Evolutionary conservation across 2,329 filamentous ascomycete species (phyloP), one percentile per base, ranked within the genome.

Genomic region (Sordariomycetes sp.): DNA sequence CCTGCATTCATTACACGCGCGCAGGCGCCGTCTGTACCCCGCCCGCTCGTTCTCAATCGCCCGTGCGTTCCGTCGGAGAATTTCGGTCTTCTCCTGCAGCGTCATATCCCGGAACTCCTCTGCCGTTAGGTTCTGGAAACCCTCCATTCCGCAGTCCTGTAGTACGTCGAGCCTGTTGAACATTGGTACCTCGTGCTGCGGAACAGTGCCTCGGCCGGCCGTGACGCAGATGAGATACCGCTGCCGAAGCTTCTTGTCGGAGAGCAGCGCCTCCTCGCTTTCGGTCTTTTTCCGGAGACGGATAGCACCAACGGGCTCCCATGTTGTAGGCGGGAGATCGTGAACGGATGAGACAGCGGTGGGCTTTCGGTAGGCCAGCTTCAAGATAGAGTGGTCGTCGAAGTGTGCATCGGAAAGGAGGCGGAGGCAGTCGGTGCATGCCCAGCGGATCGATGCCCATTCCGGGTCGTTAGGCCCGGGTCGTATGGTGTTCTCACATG

Each of bases 1-100:
- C 6, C 34, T 15, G 34, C 55, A 57, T 34, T 57, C 55, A 34
- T 20, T 22, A 32, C 55, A 57, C 55, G 15, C 35, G 45, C 55
- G 55, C 7, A 3, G 55, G 5, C 13, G n/a, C 2, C 55, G 55
- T n/a, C 8, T 22, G 34, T 42, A 17, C 4, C 39, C 54, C 22
- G 20, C 35, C 1, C 53, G 25, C n/a, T 28, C 17, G 39, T 10
- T 3, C 54, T 56, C 54, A 20, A 24, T 50, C 8, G 10, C 25
- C n/a, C 15, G 17, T 2, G 25, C 54, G 42, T 35, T 36, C 7
- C 15, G 34, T 8, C 20, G 1, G 10, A 15, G 10, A 2, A 50
- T 20, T 12, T 24, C 13, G 15, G 48, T 5, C 25, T 25, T n/a
- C 4, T 52, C 48, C 20, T 35, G 17, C 3, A 13, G 6, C n/a